phyloP scores from a whole-genome alignment of 78 protist genomes.

The Guillardia theta region DNA sequence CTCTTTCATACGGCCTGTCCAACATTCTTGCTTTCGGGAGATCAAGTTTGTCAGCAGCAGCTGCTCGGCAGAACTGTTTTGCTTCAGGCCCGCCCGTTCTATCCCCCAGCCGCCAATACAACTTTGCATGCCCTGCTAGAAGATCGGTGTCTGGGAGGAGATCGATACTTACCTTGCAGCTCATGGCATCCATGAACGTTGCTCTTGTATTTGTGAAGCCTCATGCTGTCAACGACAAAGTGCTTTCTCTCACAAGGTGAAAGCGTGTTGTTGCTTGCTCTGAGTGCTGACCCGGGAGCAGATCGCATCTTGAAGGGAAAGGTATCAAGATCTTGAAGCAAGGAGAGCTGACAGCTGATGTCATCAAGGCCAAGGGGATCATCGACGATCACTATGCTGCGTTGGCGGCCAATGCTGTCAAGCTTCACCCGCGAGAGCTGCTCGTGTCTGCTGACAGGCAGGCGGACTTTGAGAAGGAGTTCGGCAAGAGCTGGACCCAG shows the following conservation, averaged over 20 bases:
- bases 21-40: neutral
- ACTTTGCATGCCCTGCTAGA: neutral
- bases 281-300: too few species aligned
- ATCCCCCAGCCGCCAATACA: neutral
- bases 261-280: too few species aligned
- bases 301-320: neutral
- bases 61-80: neutral
- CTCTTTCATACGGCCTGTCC: neutral
- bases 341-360: neutral
- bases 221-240: neutral
- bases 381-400: conserved; percentile 11
- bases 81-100: neutral
- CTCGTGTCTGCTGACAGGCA: neutral
- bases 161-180: neutral
- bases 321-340: neutral
- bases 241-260: neutral
- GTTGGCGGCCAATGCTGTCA: neutral
- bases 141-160: neutral
- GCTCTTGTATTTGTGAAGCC: conserved; percentile 46
- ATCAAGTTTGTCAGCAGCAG: neutral
- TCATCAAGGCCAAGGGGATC: neutral
- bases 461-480: neutral
- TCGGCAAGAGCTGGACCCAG: neutral
- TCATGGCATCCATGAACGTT: neutral
- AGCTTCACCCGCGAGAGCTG: neutral